Conservation (phyloP, 164 flowering plant genomes). For the Vitis rupestris region DNA sequence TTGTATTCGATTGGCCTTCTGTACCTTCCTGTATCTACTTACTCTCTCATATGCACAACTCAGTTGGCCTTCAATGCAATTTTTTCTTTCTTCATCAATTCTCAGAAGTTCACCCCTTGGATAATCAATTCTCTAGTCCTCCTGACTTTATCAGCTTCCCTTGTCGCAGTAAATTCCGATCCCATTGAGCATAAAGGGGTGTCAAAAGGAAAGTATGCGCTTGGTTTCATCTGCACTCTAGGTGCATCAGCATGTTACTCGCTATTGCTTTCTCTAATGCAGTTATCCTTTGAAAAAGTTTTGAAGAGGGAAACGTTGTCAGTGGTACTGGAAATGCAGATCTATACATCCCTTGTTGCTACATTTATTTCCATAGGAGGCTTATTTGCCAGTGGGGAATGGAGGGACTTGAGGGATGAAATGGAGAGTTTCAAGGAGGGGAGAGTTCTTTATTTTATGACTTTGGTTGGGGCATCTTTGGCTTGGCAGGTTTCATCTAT, state of each 20-base stretch:
- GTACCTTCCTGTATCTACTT: too few relatives aligned
- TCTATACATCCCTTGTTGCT: not conserved
- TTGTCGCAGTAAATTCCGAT: not conserved
- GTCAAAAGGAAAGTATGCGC: not conserved
- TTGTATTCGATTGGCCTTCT: too few relatives aligned
- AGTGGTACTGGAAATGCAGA: not conserved
- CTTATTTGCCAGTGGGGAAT: not conserved
- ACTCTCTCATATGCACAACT: too few relatives aligned
- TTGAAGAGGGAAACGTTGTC: not conserved
- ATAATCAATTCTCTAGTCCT: not conserved
- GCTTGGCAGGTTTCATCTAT: conserved; percentile 1
- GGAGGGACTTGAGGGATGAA: not conserved
- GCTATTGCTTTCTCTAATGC: conserved; percentile 2
- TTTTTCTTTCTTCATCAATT: not conserved
- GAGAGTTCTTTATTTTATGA: not conserved
- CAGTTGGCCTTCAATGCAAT: too few relatives aligned
- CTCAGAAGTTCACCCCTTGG: conserved; percentile 1
- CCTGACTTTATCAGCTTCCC: not conserved
- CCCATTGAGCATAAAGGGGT: not conserved
- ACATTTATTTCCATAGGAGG: not conserved
- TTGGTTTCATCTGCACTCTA: not conserved
- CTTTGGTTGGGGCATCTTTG: conserved; percentile 3
- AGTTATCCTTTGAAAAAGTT: not conserved
- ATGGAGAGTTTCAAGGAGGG: conserved; percentile 3
- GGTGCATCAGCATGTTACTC: not conserved